Evolutionary conservation across 202 grass and related monocot species (phyloP), one percentile per base, ranked within the genome.

Genomic region (Hordeum pubiflorum): DNA sequence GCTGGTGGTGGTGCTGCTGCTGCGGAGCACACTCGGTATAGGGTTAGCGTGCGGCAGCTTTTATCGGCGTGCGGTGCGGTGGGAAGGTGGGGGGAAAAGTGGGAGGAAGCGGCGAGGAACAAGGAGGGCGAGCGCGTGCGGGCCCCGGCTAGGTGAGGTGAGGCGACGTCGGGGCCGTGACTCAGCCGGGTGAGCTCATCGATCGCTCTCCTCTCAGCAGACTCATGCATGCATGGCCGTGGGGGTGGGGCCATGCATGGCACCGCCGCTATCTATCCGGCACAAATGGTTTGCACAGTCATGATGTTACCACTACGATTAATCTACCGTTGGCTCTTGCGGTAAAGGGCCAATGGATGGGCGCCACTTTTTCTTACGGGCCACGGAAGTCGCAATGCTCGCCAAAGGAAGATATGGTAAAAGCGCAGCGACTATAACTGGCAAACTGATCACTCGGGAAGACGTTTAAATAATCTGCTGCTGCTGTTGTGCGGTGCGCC

Each of bases 71-170:
- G 46, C 20, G 8, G 60, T 15, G 34, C 10, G n/a, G 60, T 61
- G 50, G 74, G 79, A 79, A 75, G 68, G 44, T 79, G 79, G 69
- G 79, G 87, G 79, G 74, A 86, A 89, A 89, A 61, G 39, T 20
- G 37, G 10, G 56, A 58, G 46, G 87, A 82, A 82, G 83, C 20
- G 59, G 79, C 32, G 60, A 60, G 83, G 79, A 82, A 74, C 18
- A 39, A 39, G 77, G 69, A 40, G 38, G 38, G 38, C 38, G 10
- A 6, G 65, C 48, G 1, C 4, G 10, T 17, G 87, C 4, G 74
- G 73, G 22, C 1, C 82, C 77, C 37, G 14, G 31, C n/a, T 39
- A 34, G 63, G 2, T 13, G 40, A 34, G 63, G 2, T 13, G 40
- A 69, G 21, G 66, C 22, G 68, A 71, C 39, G 22, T 3, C 67